Evolutionary conservation across 805 yeast genomes (phyloP).

Genomic region (Yarrowia deformans): DNA sequence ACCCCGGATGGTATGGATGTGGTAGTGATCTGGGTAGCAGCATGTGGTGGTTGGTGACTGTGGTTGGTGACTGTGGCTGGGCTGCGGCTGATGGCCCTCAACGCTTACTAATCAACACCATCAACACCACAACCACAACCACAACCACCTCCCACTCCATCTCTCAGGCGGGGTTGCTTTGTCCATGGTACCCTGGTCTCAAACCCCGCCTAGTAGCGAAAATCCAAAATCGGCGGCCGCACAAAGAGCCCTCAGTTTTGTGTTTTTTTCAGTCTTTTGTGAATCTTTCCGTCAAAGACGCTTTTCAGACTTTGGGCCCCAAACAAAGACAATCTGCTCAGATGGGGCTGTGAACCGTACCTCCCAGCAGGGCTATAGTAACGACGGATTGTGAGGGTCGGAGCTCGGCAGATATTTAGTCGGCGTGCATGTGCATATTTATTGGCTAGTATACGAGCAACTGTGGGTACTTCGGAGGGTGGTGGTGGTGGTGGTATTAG

Average conservation of each 20-base stretch:
- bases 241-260: neutral
- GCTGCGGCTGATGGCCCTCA: too few relatives aligned
- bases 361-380: too few relatives aligned
- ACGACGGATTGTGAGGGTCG: neutral
- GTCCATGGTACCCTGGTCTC: constrained; percentile 36
- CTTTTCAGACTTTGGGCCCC: neutral
- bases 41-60: too few relatives aligned
- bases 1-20: constrained; percentile 6
- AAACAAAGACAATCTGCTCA: neutral
- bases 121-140: too few relatives aligned
- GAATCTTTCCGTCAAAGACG: neutral
- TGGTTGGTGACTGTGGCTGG: too few relatives aligned
- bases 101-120: too few relatives aligned
- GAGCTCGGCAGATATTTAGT: constrained; percentile 22
- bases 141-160: constrained; percentile 12
- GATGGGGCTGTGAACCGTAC: constrained; percentile 18
- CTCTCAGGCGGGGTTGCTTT: constrained; percentile 34
- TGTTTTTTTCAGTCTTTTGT: neutral
- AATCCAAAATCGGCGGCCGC: neutral
- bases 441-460: constrained; percentile 35
- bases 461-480: too few relatives aligned
- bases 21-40: too few relatives aligned
- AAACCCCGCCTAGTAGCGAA: constrained; percentile 38
- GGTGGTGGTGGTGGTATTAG: too few relatives aligned
- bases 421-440: constrained; percentile 20